These are phyloP conservation scores for Metschnikowia borealis DNA, from an alignment of 805 yeast genomes.

Conservation along the genomic window DNA sequence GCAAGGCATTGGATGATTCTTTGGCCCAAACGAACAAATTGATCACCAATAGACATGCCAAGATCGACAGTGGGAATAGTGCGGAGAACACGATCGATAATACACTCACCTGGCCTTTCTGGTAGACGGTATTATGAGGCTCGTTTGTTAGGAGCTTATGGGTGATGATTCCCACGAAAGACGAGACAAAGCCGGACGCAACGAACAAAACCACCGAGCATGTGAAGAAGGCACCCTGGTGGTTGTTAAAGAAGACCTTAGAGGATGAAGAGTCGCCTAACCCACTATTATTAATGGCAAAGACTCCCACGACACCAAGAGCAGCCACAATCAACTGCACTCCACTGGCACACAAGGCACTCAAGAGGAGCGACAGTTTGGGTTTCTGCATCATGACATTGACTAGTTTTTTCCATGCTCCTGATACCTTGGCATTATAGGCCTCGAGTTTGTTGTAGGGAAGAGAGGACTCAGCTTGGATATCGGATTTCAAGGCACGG, in stretches of 20 bases:
- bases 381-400: constrained; percentile 57
- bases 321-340: constrained; percentile 66
- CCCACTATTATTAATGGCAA: constrained; percentile 36
- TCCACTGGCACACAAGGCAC: constrained; percentile 67
- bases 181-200: constrained; percentile 69
- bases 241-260: constrained; percentile 58
- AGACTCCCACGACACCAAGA: constrained; percentile 54
- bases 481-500: constrained; percentile 51
- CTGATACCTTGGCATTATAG: constrained; percentile 5
- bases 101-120: constrained; percentile 15
- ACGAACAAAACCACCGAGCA: constrained; percentile 58
- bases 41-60: constrained; percentile 49
- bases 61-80: constrained; percentile 43
- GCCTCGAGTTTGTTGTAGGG: constrained; percentile 9
- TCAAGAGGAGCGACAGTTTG: constrained; percentile 41
- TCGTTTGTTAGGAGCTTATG: constrained; percentile 50
- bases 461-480: constrained; percentile 31
- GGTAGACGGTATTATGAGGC: constrained; percentile 24
- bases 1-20: constrained; percentile 71
- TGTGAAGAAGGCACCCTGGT: constrained; percentile 63
- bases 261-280: constrained; percentile 30
- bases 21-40: constrained; percentile 74
- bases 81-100: constrained; percentile 34
- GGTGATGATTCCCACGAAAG: constrained; percentile 64
- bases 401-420: constrained; percentile 49